Conservation (phyloP, 2,329 filamentous ascomycete species). For the Hypoxylon sp. region DNA sequence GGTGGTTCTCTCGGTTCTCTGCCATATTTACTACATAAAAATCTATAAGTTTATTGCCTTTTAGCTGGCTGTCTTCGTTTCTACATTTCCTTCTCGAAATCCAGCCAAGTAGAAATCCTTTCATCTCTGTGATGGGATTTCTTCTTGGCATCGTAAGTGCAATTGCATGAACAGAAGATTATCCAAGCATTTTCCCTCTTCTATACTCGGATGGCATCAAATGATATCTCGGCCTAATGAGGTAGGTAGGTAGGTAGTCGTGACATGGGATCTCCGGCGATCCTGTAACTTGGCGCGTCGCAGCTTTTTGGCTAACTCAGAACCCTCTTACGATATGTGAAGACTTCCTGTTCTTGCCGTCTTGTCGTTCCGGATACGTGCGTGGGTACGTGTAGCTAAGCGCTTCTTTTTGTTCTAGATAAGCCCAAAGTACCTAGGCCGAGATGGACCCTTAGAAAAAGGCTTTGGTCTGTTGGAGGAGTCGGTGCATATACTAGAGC, state of each 20-base stretch:
- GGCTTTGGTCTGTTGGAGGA: background rate
- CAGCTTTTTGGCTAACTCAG: slow-evolving; percentile 18
- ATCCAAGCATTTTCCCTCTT: background rate
- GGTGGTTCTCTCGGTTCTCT: slow-evolving; percentile 26
- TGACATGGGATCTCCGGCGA: slow-evolving; percentile 21
- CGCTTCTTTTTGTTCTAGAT: background rate
- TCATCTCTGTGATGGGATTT: background rate
- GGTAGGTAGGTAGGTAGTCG: background rate
- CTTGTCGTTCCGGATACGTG: no score
- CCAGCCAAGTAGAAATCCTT: background rate
- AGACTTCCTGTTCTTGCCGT: slow-evolving; percentile 1
- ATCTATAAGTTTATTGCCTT: slow-evolving; percentile 36
- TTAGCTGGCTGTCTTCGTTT: slow-evolving; percentile 7
- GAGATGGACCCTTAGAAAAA: no score
- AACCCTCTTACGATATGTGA: background rate
- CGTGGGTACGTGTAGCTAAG: background rate
- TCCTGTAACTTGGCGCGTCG: slow-evolving; percentile 32
- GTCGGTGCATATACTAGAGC: background rate
- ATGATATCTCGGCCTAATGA: slow-evolving; percentile 9
- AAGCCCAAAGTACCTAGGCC: no score
- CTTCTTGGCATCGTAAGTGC: background rate
- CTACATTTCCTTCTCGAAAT: background rate
- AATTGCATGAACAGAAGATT: background rate
- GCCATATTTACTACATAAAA: slow-evolving; percentile 36
- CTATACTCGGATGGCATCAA: slow-evolving; percentile 27